These are phyloP conservation scores for Phytopythium vexans DNA, from an alignment of 352 stramenopile species.

Conservation along the genomic window DNA sequence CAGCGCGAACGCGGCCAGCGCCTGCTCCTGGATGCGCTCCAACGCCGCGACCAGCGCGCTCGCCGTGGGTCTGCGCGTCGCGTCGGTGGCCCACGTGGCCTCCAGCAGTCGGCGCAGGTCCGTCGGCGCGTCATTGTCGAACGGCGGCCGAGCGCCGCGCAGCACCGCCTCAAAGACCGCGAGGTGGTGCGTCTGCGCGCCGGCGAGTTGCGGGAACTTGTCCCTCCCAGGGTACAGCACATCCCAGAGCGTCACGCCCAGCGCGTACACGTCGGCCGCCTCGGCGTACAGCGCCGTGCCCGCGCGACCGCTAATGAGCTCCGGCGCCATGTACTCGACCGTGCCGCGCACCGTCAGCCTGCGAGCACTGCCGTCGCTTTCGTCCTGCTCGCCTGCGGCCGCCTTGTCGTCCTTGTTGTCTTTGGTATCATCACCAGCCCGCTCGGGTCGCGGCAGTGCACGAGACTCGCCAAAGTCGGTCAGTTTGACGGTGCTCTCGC, in stretches of 20 bases:
- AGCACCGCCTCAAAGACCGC: constrained; percentile 72
- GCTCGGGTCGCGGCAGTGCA: constrained; percentile 25
- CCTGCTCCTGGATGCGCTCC: constrained; percentile 35
- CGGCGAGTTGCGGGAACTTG: constrained; percentile 47
- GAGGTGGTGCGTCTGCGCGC: constrained; percentile 39
- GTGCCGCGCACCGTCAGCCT: constrained; percentile 75
- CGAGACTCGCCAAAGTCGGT: constrained; percentile 63
- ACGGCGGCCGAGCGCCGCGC: constrained; percentile 41
- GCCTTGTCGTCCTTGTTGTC: background rate
- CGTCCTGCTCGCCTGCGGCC: background rate
- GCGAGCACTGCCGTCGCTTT: background rate
- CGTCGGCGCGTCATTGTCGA: constrained; percentile 29
- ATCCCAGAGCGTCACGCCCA: constrained; percentile 81
- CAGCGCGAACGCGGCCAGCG: constrained; percentile 27
- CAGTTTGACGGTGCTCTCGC: constrained; percentile 40
- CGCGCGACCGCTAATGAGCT: constrained; percentile 72
- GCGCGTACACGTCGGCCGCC: constrained; percentile 64
- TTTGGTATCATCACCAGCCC: background rate
- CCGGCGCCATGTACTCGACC: constrained; percentile 79
- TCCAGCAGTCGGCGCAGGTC: constrained; percentile 47
- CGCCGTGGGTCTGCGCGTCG: constrained; percentile 21
- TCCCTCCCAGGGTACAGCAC: constrained; percentile 55
- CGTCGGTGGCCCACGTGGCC: constrained; percentile 22
- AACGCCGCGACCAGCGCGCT: constrained; percentile 21
- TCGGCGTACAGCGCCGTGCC: constrained; percentile 68